These are phyloP conservation scores for Talaromyces sp. DNA, from an alignment of 2,329 filamentous ascomycete genomes.

Conservation along the genomic window DNA sequence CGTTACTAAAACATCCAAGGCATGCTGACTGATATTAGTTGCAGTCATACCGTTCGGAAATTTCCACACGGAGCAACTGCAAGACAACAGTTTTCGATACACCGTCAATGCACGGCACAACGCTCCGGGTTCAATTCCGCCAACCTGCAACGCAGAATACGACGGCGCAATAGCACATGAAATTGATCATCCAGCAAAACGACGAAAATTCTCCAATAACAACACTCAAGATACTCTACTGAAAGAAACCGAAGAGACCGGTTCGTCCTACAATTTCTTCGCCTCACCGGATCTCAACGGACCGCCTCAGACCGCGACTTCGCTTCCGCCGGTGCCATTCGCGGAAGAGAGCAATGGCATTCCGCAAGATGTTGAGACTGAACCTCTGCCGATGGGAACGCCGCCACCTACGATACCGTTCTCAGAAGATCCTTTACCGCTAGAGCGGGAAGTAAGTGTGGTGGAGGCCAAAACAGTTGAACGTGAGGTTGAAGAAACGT, in stretches of 20 bases:
- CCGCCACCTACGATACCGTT: conserved; percentile 41
- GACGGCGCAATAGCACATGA: background rate
- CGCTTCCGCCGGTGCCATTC: background rate
- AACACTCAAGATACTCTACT: conserved; percentile 12
- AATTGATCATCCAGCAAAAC: conserved; percentile 12
- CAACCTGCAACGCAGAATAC: conserved; percentile 1
- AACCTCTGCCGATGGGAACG: conserved; percentile 29
- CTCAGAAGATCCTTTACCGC: conserved; percentile 28
- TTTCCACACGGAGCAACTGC: background rate
- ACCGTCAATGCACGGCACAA: background rate
- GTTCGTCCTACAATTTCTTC: conserved; percentile 17
- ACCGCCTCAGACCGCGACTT: background rate
- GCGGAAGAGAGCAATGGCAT: background rate
- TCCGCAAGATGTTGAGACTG: background rate
- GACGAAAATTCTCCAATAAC: conserved; percentile 13
- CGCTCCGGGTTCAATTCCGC: background rate
- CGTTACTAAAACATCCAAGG: background rate
- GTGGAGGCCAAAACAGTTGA: background rate
- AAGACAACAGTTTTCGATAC: background rate
- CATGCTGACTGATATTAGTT: background rate
- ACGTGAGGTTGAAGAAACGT: conserved; percentile 15
- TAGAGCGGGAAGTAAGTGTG: conserved; percentile 16
- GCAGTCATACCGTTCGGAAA: conserved; percentile 3
- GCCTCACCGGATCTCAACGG: conserved; percentile 11
- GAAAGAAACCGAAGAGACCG: background rate